Percentiles rank a stretch among this genome's conserved stretches.
Evolutionary conservation across 495 filamentous ascomycete genomes (phyloP).

Genomic region (Cetradonia linearis): DNA sequence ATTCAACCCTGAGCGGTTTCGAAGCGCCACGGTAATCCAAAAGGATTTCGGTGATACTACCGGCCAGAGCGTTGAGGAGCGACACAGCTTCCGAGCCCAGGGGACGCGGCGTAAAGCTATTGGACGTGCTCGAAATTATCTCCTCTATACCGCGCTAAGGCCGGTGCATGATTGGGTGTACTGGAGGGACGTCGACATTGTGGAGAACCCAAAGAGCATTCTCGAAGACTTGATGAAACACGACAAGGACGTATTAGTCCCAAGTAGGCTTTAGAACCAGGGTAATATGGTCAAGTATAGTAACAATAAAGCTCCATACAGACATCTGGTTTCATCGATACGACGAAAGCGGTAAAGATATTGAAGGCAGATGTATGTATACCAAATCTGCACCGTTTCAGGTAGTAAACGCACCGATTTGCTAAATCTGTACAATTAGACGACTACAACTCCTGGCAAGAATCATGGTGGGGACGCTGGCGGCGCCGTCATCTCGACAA

Average conservation of each 20-base stretch:
- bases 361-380: slow-evolving; percentile 63
- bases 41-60: slow-evolving; percentile 60
- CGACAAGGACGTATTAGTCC: slow-evolving; percentile 66
- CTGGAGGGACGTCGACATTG: slow-evolving; percentile 78
- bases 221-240: slow-evolving; percentile 74
- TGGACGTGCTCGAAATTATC: slow-evolving; percentile 68
- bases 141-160: slow-evolving; percentile 58
- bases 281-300: too few relatives aligned
- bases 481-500: slow-evolving; percentile 12
- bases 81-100: slow-evolving; percentile 64
- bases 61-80: slow-evolving; percentile 53
- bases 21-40: slow-evolving; percentile 55
- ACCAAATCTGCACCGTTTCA: too few relatives aligned
- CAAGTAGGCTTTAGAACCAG: slow-evolving; percentile 50
- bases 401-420: slow-evolving; percentile 11
- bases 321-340: slow-evolving; percentile 82
- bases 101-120: slow-evolving; percentile 65
- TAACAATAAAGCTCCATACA: slow-evolving; percentile 28
- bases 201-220: slow-evolving; percentile 60
- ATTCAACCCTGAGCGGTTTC: slow-evolving; percentile 51
- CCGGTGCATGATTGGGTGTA: slow-evolving; percentile 79
- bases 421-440: too few relatives aligned
- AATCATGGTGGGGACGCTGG: slow-evolving; percentile 22
- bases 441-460: slow-evolving; percentile 27
- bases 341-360: slow-evolving; percentile 50